Evolutionary conservation across 352 stramenopile species (phyloP), one percentile per base, ranked within the genome.

Genomic region (Phytophthora colocasiae): DNA sequence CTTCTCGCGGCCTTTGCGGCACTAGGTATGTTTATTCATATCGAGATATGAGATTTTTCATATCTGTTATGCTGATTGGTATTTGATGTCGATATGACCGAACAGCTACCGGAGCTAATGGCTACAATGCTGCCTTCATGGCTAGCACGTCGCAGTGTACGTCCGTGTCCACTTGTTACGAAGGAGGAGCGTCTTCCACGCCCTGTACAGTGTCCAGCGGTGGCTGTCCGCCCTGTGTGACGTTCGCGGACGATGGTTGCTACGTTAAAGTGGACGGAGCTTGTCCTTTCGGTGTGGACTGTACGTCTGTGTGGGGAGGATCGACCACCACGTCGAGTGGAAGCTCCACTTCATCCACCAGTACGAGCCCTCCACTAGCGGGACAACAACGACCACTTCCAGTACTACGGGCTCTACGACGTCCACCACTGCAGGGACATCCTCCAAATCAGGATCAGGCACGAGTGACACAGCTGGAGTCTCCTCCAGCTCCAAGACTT

Each of bases 171-270:
- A 70, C 55, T 17, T 81, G 73, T 51, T 75, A 79, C 50, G 49
- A 67, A 44, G 73, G 73, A 2, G 73, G 69, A 14, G 56, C 53
- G 26, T 40, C 38, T 2, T 54, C 56, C 3, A 78, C 63, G 10
- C 38, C 67, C 3, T 82, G 74, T 58, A 67, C 58, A 11, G 40
- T 82, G 9, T 66, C 66, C 2, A 63, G 53, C 24, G 66, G 63
- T 26, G 63, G 56, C 1, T 82, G 74, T 41, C 71, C 74, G 3
- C 62, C 71, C 0, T 82, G 74, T 34, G 51, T 82, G 26, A 78
- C 67, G 3, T 81, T 81, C n/a, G 19, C 62, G 6, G 64, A 77
- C 50, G 26, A 82, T n/a, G 67, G 61, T 5, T 82, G 74, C 43
- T 82, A 78, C 40, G 71, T 75, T 17, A 73, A 69, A 46, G 51